Percentiles rank a stretch among this genome's conserved stretches.
phyloP scores from a whole-genome alignment of 202 grass and related monocot genomes.

The Schoenoplectus tabernaemontani region DNA sequence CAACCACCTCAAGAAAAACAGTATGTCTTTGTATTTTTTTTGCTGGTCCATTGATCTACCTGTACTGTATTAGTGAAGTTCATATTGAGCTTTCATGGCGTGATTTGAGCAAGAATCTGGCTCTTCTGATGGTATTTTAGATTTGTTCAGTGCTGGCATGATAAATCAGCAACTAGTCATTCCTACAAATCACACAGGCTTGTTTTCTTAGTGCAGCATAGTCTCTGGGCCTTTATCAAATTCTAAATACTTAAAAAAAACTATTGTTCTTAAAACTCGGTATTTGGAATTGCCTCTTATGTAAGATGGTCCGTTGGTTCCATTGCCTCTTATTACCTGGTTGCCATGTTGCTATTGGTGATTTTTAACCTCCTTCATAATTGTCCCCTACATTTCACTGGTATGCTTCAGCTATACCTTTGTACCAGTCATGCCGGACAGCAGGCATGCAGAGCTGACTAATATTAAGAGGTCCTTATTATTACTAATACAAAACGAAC shows the following conservation, averaged over 20 bases:
- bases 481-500: too few relatives aligned
- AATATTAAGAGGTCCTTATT: background rate
- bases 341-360: background rate
- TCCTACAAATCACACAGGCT: too few relatives aligned
- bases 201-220: too few relatives aligned
- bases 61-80: background rate
- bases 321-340: background rate
- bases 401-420: background rate
- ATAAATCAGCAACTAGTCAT: background rate
- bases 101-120: background rate
- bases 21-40: conserved; percentile 7
- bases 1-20: conserved; percentile 27
- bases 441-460: background rate
- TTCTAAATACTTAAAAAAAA: too few relatives aligned
- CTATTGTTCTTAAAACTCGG: background rate
- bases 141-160: background rate
- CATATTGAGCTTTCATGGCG: background rate
- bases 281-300: background rate
- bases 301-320: background rate
- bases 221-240: too few relatives aligned
- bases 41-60: background rate
- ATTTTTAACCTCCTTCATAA: background rate
- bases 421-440: background rate
- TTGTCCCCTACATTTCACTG: background rate
- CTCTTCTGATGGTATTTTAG: background rate